These are phyloP conservation scores for Curvularia sp. DNA, from an alignment of 2,329 filamentous ascomycete species.

Conservation along the genomic window DNA sequence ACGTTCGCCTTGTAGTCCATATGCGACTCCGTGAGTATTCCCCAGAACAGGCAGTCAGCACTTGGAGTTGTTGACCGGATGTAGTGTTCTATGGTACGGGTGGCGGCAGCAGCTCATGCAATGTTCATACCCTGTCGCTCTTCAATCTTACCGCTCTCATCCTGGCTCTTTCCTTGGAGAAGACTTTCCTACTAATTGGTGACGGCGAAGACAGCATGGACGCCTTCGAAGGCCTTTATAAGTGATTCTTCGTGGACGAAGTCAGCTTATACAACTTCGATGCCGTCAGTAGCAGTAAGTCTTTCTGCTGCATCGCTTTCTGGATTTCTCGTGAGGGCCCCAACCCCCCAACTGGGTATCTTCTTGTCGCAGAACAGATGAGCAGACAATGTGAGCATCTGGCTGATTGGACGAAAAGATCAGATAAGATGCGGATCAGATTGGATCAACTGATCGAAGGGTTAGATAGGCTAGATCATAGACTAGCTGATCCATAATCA, in stretches of 20 bases:
- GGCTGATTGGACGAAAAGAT: no score
- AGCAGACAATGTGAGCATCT: no score
- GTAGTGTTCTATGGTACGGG: constrained; percentile 53
- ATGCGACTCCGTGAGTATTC: constrained; percentile 50
- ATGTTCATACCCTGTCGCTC: constrained; percentile 54
- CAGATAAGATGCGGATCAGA: no score
- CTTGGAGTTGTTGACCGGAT: constrained; percentile 58
- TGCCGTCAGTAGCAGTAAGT: constrained; percentile 28
- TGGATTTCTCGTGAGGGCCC: constrained; percentile 33
- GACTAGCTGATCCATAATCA: no score
- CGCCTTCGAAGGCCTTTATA: constrained; percentile 28
- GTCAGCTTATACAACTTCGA: constrained; percentile 31
- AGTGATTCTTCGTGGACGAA: constrained; percentile 32
- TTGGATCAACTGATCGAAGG: no score
- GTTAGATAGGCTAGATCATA: no score
- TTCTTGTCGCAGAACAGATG: no score
- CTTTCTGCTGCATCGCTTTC: constrained; percentile 32
- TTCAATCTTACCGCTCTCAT: constrained; percentile 51
- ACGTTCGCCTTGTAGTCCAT: constrained; percentile 55
- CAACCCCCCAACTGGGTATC: constrained; percentile 32
- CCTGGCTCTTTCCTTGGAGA: constrained; percentile 37
- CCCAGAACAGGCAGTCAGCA: constrained; percentile 40
- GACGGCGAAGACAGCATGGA: constrained; percentile 48
- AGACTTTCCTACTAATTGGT: constrained; percentile 54
- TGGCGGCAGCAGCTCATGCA: constrained; percentile 52